phyloP scores from a whole-genome alignment of 768 basidiomycete genomes.

The Calvatia gigantea region DNA sequence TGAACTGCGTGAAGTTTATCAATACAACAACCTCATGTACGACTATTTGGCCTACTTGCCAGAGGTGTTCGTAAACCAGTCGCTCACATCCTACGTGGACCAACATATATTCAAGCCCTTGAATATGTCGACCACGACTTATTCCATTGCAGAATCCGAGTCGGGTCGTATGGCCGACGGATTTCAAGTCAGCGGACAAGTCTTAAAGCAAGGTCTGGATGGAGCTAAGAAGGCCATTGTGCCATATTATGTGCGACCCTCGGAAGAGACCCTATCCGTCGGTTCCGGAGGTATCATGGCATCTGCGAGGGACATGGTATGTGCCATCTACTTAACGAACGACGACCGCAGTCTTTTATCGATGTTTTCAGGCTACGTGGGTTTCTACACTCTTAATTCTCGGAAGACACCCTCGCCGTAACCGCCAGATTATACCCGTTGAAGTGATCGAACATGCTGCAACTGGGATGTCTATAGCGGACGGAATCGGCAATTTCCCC shows the following conservation, averaged over 20 bases:
- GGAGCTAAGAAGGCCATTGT: conserved; percentile 31
- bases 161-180: conserved; percentile 26
- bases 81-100: conserved; percentile 34
- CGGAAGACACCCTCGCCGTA: conserved; percentile 33
- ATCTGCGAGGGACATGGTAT: conserved; percentile 37
- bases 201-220: conserved; percentile 23
- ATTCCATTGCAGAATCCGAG: conserved; percentile 35
- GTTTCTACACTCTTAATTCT: conserved; percentile 35
- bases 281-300: conserved; percentile 38
- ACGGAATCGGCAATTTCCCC: conserved; percentile 30
- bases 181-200: conserved; percentile 29
- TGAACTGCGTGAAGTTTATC: conserved; percentile 34
- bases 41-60: conserved; percentile 37
- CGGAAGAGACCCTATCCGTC: conserved; percentile 34
- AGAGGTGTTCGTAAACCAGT: conserved; percentile 32
- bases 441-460: conserved; percentile 33
- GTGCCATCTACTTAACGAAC: background rate
- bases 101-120: conserved; percentile 35
- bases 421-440: conserved; percentile 31
- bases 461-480: conserved; percentile 28
- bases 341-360: background rate
- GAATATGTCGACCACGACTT: conserved; percentile 37
- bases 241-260: conserved; percentile 36
- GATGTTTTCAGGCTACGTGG: conserved; percentile 25
- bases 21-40: conserved; percentile 46